Base-by-base conservation (phyloP, 306 rosid genomes). In the Hylodesmum podocarpum region DNA sequence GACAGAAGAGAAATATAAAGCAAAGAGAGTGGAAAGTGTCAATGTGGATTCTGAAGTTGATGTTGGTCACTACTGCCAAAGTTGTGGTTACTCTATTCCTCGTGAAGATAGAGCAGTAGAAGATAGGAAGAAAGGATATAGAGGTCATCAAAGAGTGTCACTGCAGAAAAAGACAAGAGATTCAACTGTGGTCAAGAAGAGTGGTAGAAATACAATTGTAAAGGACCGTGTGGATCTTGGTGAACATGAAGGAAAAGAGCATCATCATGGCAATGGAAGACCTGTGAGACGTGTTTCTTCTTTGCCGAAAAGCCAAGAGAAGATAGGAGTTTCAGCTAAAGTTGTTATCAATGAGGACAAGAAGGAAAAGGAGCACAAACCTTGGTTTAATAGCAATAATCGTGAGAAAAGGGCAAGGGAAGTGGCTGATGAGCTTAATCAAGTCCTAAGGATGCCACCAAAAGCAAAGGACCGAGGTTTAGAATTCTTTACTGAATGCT, bases 401-500 rank as follows among this genome's bases (percentile, higher is more conserved):
- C 14, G 14, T 8, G 41, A 36, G 41, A 36, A 36, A 1, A 6
- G 12, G 14, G 21, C n/a, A n/a, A n/a, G n/a, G n/a, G n/a, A n/a
- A n/a, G n/a, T n/a, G n/a, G n/a, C n/a, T n/a, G n/a, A n/a, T n/a
- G n/a, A n/a, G n/a, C 31, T 8, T 3, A 47, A 10, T 46, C 19
- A 29, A 4, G 9, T 27, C 15, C 61, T 2, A 6, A 66, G 44
- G 50, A 57, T 55, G 76, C 18, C 27, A 58, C 34, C 72, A 4
- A 36, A 9, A 54, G 29, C 7, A 22, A 81, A 75, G 70, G 73
- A 69, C 9, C 8, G 11, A 0, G 36, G 7, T 8, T 44, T 58
- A 28, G 13, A 76, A 39, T 46, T 68, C 3, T 80, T 81, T 28
- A 33, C 16, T 49, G 77, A 69, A 59, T 81, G 78, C 61, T 50